Evolutionary conservation across 2,329 filamentous ascomycete genomes (phyloP).

Genomic region (Penicillium sp.): DNA sequence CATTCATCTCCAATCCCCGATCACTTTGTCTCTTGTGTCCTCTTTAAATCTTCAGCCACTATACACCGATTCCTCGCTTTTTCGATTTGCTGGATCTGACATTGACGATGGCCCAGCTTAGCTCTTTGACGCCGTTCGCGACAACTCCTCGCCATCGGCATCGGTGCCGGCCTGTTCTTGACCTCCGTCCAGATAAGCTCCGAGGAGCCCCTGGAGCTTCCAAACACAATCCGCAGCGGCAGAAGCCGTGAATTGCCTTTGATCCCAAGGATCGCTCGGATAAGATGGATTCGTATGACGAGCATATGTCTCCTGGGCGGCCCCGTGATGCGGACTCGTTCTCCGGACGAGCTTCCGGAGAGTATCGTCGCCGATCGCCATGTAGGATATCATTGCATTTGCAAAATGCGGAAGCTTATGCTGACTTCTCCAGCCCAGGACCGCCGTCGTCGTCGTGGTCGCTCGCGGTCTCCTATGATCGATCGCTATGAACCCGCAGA

Average conservation of each 20-base stretch:
- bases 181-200: neutral
- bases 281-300: conserved; percentile 53
- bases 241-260: conserved; percentile 1
- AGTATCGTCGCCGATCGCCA: conserved; percentile 54
- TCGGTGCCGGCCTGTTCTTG: neutral
- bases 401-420: neutral
- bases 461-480: conserved; percentile 67
- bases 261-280: neutral
- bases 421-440: conserved; percentile 39
- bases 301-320: conserved; percentile 50
- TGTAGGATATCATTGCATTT: conserved; percentile 37
- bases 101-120: conserved; percentile 44
- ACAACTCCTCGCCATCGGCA: conserved; percentile 6
- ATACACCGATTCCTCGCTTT: conserved; percentile 24
- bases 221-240: neutral
- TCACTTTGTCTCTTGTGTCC: conserved; percentile 26
- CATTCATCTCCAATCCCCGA: conserved; percentile 26
- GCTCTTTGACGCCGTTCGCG: conserved; percentile 28
- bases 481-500: conserved; percentile 67
- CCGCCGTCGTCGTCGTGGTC: conserved; percentile 50
- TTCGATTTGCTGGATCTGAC: conserved; percentile 37
- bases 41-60: conserved; percentile 27
- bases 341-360: conserved; percentile 36
- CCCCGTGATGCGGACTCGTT: conserved; percentile 46
- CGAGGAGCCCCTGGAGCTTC: conserved; percentile 4